These are phyloP conservation scores for Arthrobotrys sphaeroides DNA, from an alignment of 2,329 filamentous ascomycete species.

Conservation along the genomic window DNA sequence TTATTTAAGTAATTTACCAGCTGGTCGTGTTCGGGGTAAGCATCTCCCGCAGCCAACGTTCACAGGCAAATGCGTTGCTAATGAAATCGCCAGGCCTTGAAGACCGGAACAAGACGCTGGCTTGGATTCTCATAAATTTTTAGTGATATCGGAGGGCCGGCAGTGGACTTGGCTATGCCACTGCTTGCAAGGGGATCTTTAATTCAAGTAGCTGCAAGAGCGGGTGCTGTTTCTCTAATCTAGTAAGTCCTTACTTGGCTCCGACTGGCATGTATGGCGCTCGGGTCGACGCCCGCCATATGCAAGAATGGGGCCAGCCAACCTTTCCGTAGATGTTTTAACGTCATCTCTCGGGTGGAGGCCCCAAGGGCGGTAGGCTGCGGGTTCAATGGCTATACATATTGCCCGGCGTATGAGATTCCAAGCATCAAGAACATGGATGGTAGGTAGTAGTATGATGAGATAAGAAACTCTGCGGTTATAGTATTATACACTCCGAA, in stretches of 20 bases:
- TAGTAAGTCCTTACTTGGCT: neutral
- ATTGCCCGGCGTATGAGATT: slow-evolving; percentile 5
- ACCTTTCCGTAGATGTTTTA: neutral
- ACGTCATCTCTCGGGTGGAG: neutral
- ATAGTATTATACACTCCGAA: slow-evolving; percentile 36
- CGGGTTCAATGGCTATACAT: neutral
- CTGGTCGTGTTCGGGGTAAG: slow-evolving; percentile 14
- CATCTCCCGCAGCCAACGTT: neutral
- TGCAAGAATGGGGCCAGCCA: neutral
- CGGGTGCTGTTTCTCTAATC: neutral
- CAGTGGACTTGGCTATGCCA: neutral
- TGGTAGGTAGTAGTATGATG: neutral
- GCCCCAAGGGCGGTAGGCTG: neutral
- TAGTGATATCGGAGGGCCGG: neutral
- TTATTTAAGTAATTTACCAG: too few species aligned
- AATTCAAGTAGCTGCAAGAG: neutral
- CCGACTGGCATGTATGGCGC: neutral
- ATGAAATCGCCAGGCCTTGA: neutral
- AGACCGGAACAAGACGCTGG: neutral
- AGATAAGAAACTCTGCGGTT: slow-evolving; percentile 21
- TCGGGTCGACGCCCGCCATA: neutral
- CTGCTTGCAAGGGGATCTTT: neutral
- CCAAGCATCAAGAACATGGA: neutral
- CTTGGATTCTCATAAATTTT: neutral
- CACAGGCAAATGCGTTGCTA: slow-evolving; percentile 19